Base-by-base conservation (phyloP, 148 eudicot species). In the Bassia scoparia region DNA sequence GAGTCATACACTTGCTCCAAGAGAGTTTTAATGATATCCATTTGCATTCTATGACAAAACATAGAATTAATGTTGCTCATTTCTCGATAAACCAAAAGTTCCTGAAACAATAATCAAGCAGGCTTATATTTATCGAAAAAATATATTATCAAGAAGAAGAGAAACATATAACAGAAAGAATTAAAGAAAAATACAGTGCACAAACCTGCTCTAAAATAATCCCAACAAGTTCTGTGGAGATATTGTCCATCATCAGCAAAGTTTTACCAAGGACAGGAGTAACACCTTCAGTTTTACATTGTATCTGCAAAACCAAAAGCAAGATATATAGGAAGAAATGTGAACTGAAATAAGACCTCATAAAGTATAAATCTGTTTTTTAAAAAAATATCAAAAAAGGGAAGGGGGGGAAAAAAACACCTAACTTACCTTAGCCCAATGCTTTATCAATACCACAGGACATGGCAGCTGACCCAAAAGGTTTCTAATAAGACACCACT, bases 371-470 rank as follows among this genome's bases (percentile, higher is more conserved):
- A 5, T 1, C 9, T 5, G 12, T 8, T 3, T 60, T 26, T 79
- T 13, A 38, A n/a, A 21, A 76, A 33, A 34, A 44, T 64, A n/a
- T n/a, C n/a, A n/a, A n/a, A n/a, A n/a, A n/a, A n/a, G n/a, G n/a
- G n/a, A n/a, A n/a, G n/a, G n/a, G n/a, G n/a, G n/a, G n/a, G n/a
- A n/a, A n/a, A n/a, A 69, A 61, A 31, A 6, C 17, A 61, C 31
- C 34, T 35, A 78, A 52, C 38, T 68, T 82, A 89, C 99, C 99
- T 95, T 92, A 72, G 87, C 92, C 96, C 96, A 95, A 64, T 77
- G 83, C 71, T 83, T 91, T 71, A 95, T 84, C 83, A 95, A 74
- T 81, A 83, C 69, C 59, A 27, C 77, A 58, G 99, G 97, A 77
- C 73, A 65, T 72, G 93, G 87, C 62, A 95, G 83, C 72, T 53